Base-by-base conservation (phyloP, 352 stramenopile genomes). In the Phytophthora megakarya region DNA sequence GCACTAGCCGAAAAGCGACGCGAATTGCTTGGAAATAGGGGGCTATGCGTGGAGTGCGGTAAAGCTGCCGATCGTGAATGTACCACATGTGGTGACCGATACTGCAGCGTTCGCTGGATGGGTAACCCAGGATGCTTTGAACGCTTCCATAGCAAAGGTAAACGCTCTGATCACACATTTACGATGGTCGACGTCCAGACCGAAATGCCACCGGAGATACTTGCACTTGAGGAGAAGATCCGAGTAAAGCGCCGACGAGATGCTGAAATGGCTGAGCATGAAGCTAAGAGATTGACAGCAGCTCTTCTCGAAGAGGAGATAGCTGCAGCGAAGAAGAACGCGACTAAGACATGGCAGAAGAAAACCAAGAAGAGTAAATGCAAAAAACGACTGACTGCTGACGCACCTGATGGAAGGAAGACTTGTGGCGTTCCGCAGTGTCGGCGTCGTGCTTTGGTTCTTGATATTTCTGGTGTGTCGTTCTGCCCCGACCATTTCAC, bases 91-190 rank as follows among this genome's bases (percentile, higher is more conserved):
- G 78, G 77, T 26, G 86, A 95, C 51, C 72, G 75, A 15, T 95
- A 95, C 65, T 95, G 85, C 65, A 95, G 86, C 49, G 84, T 88
- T 18, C 81, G 80, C 18, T 92, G 86, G 84, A 93, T 93, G 81
- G 86, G 86, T 32, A 90, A 95, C 62, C 63, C 84, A 6, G 86
- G 84, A 12, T 95, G 86, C 64, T 95, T 95, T 61, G 84, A 95
- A 68, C 71, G 77, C 23, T 95, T 92, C 64, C 86, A 95, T 53
- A 69, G 52, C 32, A 91, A 89, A 28, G 86, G 84, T 32, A 85
- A 83, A 55, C 81, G 86, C 30, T 73, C 74, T 3, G 72, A 87
- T 52, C 86, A 92, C 62, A 65, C 66, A n/a, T 88, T 65, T 21
- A 59, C 51, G 25, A 61, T 65, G 49, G 69, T 86, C 4, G 52